Base-by-base conservation (phyloP, 805 yeast genomes). In the Saccharomycopsis oosterbeekiorum region DNA sequence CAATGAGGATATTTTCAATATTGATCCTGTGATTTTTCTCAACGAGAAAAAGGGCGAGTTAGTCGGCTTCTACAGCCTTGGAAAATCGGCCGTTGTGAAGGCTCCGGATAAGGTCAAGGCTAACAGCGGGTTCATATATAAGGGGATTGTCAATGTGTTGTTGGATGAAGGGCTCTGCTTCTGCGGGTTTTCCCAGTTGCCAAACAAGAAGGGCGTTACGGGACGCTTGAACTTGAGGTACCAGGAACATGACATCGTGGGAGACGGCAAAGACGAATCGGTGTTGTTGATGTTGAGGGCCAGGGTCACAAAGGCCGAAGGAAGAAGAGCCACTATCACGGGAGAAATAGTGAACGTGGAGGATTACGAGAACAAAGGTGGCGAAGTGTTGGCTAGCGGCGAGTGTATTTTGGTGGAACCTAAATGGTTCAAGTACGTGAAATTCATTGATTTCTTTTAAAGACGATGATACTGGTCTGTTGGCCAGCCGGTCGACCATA, bases 121-220 rank as follows among this genome's bases (percentile, higher is more conserved):
- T 55, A 82, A 80, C 57, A 87, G 85, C 57, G 89, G 89, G 0
- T 82, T 83, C 59, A 81, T 93, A 19, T 96, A 90, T 70, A 86
- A 88, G 67, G 97, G 97, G 2, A 77, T 92, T 19, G 19, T 64
- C 1, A 60, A 62, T 24, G 40, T 64, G 4, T 53, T 64, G 47
- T 64, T 93, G 59, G 98, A 93, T 72, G 97, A 92, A 70, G 86
- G 87, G 0, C 74, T 93, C 36, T 89, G 97, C 68, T 78, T 84
- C 54, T 88, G 96, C 68, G 98, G 97, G 15, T 93, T 91, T 70
- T 84, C 89, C 2, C 74, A 80, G 34, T 75, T 93, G 12, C 98
- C 98, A 0, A 83, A 84, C 61, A 80, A 84, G 60, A 78, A 86
- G 58, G 99, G 98, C 14, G 97, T 94, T 26, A 93, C 99, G 0